Base-by-base conservation (phyloP, 1,139 yeast genomes). In the Hansenula lynferdii region DNA sequence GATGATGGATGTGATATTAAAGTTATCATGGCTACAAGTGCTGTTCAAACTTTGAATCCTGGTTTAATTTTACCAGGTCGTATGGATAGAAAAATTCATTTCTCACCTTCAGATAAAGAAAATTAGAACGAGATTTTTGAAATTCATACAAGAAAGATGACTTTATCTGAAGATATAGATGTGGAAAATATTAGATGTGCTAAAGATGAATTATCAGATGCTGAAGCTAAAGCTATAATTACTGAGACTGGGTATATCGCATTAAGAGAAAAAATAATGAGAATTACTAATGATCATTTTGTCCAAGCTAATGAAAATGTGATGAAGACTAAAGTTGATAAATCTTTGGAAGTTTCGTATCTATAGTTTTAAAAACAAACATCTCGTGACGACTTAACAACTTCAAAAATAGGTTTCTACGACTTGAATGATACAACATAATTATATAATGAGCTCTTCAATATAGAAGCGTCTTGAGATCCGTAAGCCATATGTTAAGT, bases 11-110 rank as follows among this genome's bases (percentile, higher is more conserved):
- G 97, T 39, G 97, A 92, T 59, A 95, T 94, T 49, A 94, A 94
- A 70, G 98, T 94, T 31, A 90, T 94, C 48, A 92, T 94, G 98
- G 99, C 99, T 18, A 94, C 99, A 15, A 94, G 94, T 66, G 90
- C 84, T 61, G 90, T 92, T 54, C 97, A 92, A 64, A 77, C 89
- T 22, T 74, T 94, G 55, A 98, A 94, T 64, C 98, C 98, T 8
- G 99, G 98, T 8, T 76, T 92, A 59, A 89, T 94, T 53, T 82
- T 98, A 66, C 99, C 99, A 0, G 99, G 99, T 35, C 84, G 99
- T 74, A 92, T 94, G 58, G 99, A 94, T 64, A 79, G 98, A 59
- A 92, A 94, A 72, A 94, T 92, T 57, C 70, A 90, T 57, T 94
- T 94, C 66, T 97, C 92, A 66, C 89, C 85, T 60, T 98, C 98